Evolutionary conservation across 148 eudicot genomes (phyloP).

Genomic region (Salicornia ramosissima): DNA sequence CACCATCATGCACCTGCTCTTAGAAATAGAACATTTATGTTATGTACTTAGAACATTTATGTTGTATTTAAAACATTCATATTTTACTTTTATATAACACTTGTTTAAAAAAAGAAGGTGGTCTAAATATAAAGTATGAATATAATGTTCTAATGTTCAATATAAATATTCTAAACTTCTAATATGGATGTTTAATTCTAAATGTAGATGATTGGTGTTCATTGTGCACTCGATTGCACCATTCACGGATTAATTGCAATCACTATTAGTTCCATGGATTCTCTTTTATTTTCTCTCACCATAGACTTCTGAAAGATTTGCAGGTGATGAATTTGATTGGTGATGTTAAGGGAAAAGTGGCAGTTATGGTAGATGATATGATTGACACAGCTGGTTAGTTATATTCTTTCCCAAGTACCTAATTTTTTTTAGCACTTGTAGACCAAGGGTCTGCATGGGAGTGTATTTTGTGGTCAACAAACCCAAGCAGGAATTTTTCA

Average conservation of each 20-base stretch:
- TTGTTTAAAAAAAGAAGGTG: too few species aligned
- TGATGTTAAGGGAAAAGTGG: constrained; percentile 94
- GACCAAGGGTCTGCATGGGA: background rate
- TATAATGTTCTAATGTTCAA: too few species aligned
- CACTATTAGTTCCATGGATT: background rate
- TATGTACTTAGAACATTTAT: too few species aligned
- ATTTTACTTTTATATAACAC: too few species aligned
- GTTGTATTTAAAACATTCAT: too few species aligned
- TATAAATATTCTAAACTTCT: too few species aligned
- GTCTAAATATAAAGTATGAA: too few species aligned
- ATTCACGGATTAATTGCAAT: background rate
- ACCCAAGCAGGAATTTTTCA: background rate
- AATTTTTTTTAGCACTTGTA: background rate
- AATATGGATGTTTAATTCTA: too few species aligned
- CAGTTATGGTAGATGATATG: constrained; percentile 98
- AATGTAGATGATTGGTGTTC: too few species aligned
- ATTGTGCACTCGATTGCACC: too few species aligned
- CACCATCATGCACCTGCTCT: too few species aligned
- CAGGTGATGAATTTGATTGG: constrained; percentile 98
- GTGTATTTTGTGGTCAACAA: background rate
- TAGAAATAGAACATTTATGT: too few species aligned
- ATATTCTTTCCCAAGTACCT: background rate
- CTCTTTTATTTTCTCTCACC: background rate
- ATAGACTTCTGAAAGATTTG: constrained; percentile 8
- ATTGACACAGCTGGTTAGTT: constrained; percentile 92